Evolutionary conservation across 352 stramenopile species (phyloP), one percentile per base, ranked within the genome.

Genomic region (Phytopythium cucurbitacearum): DNA sequence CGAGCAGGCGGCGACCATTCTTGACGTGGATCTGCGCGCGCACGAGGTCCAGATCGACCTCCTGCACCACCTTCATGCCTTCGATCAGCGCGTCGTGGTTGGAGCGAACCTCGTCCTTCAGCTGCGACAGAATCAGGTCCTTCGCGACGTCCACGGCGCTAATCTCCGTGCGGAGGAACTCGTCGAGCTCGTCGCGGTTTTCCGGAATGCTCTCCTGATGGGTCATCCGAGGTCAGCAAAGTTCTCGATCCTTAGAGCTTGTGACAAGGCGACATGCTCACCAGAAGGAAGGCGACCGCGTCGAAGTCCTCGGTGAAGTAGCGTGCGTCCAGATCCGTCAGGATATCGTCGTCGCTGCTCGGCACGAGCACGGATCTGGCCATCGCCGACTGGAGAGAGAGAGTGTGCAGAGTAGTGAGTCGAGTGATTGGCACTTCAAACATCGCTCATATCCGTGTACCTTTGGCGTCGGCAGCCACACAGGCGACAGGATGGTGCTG

Each of bases 21-120:
- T 94, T 95, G 41, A 95, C 85, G 52, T 95, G 85, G 40, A 95
- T 94, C 53, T 93, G 80, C 16, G 85, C 84, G 39, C 80, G 74
- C 45, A 91, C 72, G 34, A 95, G 66, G 55, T 95, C 83, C 15
- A 95, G 58, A 60, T 95, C 85, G 21, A 95, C 85, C 36, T 95
- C 84, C 42, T 95, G 81, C 42, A 95, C 85, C 32, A 90, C 79
- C 40, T 87, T 92, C 80, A 95, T 91, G 13, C 85, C 85, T 59
- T 93, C 69, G 52, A 94, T 91, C 28, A 95, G 76, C 35, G 81
- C 66, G 42, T 71, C 76, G 54, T 92, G 79, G 44, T 95, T 94
- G 7, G 68, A 68, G 3, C 81, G 85, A 44, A 95, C 82, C 12
- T 94, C 80, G 38, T 92, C 80, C n/a, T 87, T 81, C n/a, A 95